Evolutionary conservation across 768 basidiomycete species (phyloP), one percentile per base, ranked within the genome.

Genomic region (Phylloporus arenicola): DNA sequence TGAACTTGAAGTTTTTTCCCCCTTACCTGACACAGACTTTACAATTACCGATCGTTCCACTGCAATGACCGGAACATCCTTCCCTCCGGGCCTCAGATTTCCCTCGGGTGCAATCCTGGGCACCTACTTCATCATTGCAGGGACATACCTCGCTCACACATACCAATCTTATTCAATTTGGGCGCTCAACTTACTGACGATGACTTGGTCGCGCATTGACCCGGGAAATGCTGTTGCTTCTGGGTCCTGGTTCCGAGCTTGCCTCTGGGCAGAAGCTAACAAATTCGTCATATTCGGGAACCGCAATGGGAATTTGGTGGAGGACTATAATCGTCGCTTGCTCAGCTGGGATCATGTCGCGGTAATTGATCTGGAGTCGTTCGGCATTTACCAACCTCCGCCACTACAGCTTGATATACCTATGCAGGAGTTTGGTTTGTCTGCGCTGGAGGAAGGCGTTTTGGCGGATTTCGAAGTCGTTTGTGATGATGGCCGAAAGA

Each of bases 131-230:
- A 87, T 99, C 67, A 85, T 98, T 46, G 92, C 92, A 9, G 95
- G 95, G 27, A 95, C 92, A 17, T 96, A 96, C 64, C 85, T 99
- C 51, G 92, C 94, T 1, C 89, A 93, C 62, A 86, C 87, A 37
- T 90, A 89, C 58, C 93, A 95, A 62, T 91, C 90, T 24, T 99
- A 93, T 68, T 93, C 92, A 10, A 88, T 98, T 51, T 99, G 94
- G 94, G 88, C 90, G 1, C 82, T 99, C 40, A 88, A 99, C 65
- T 77, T 98, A 22, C 68, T 78, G 43, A 78, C 75, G 51, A 87
- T 92, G 82, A 78, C 79, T 25, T 92, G 93, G 92, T 80, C 86
- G 35, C 83, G 89, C 34, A 86, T 94, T 29, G 92, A 94, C 63
- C 85, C 91, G 0, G 92, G 92, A 13, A 86, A 85, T 58, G 85